Evolutionary conservation across 768 basidiomycete species (phyloP).

Genomic region (Cytidiella melzeri): DNA sequence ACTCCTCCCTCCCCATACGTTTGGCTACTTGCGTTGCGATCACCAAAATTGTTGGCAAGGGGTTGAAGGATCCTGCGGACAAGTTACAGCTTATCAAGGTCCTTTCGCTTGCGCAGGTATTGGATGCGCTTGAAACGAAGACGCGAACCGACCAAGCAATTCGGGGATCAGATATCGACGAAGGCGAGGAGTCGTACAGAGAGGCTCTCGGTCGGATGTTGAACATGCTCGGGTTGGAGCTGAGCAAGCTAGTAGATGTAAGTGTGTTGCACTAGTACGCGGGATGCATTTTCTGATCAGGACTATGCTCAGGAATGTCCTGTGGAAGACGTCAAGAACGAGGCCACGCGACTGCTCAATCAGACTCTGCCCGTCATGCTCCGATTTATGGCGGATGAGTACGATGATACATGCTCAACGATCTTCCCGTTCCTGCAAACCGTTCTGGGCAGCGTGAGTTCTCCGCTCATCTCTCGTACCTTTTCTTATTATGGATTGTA

Average conservation of each 20-base stretch:
- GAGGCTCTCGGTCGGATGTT: constrained; percentile 83
- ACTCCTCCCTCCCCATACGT: constrained; percentile 72
- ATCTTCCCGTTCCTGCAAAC: constrained; percentile 77
- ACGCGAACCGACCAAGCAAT: constrained; percentile 61
- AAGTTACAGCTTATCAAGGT: constrained; percentile 89
- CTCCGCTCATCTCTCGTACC: neutral
- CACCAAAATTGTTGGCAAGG: constrained; percentile 82
- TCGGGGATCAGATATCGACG: constrained; percentile 68
- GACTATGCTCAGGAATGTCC: constrained; percentile 44
- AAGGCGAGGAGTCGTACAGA: constrained; percentile 84
- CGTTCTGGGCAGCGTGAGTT: constrained; percentile 66
- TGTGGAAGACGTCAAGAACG: constrained; percentile 51
- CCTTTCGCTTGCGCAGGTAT: constrained; percentile 75
- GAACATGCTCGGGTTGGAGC: constrained; percentile 75
- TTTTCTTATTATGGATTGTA: constrained; percentile 25
- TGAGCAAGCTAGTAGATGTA: constrained; percentile 82
- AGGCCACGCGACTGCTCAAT: constrained; percentile 57
- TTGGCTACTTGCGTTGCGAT: constrained; percentile 78
- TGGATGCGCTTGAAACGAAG: constrained; percentile 75
- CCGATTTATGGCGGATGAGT: constrained; percentile 83
- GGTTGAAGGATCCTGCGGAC: constrained; percentile 84
- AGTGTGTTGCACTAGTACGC: constrained; percentile 16
- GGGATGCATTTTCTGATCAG: neutral
- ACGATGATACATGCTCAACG: constrained; percentile 83
- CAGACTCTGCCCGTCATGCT: constrained; percentile 78